Evolutionary conservation across 2,329 filamentous ascomycete species (phyloP), one percentile per base, ranked within the genome.

Genomic region (Saccharata proteae): DNA sequence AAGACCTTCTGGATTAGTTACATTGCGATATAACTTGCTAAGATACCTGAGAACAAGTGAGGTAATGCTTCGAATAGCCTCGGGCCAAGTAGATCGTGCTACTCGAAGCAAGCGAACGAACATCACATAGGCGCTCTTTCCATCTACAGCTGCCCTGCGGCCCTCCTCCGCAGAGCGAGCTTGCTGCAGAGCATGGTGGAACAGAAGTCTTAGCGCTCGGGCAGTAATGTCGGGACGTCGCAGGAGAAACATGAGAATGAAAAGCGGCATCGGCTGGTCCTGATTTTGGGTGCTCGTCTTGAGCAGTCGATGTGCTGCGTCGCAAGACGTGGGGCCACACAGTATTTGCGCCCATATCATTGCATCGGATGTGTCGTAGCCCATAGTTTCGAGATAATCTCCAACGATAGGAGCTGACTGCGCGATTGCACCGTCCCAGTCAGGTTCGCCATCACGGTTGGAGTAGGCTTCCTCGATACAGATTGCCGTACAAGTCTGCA

Each of bases 1-100:
- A 8, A 22, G 20, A 22, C 8, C 8, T 22, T n/a, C n/a, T n/a
- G 20, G 20, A n/a, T 8, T 22, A n/a, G 20, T 22, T 22, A n/a
- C 20, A 22, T n/a, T n/a, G 20, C 8, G 20, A 22, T 22, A n/a
- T 22, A 8, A n/a, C 8, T 22, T 22, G 8, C 20, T 22, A 22
- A n/a, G 8, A 39, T 52, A 52, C 9, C 44, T 41, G 16, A 57
- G 49, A 34, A 61, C 51, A 25, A 61, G 50, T 17, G 47, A 44
- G 15, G 58, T 51, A 34, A 67, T 60, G 16, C 48, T 47, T 16
- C 58, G 43, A 16, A 68, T 51, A 3, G 58, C 54, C 18, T 55
- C 47, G 3, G 69, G 67, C 58, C 61, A 66, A 10, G 64, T 52
- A 25, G 51, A 46, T 14, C 65, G 60, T 35, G 67, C 65, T 51